These are phyloP conservation scores for Dichomitus squalens DNA, from an alignment of 1,284 basidiomycete species.

Conservation along the genomic window DNA sequence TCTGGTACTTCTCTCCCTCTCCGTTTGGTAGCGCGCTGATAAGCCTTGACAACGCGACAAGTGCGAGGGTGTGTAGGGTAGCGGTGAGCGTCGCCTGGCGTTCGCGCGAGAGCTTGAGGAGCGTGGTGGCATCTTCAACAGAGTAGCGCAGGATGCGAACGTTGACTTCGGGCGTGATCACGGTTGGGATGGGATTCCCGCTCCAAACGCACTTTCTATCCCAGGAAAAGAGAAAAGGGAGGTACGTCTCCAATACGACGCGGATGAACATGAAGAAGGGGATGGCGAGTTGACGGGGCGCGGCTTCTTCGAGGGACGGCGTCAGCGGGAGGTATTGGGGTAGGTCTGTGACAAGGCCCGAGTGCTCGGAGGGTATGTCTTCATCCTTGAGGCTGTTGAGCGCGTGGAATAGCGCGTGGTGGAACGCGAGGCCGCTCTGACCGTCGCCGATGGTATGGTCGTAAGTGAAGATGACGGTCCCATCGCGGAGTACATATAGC, in stretches of 20 bases:
- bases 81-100: constrained; percentile 41
- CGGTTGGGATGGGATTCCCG: constrained; percentile 30
- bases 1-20: constrained; percentile 22
- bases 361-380: constrained; percentile 3
- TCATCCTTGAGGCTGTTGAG: constrained; percentile 34
- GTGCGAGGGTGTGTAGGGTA: constrained; percentile 33
- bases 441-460: constrained; percentile 46
- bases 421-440: constrained; percentile 42
- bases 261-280: constrained; percentile 31
- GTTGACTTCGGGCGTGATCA: constrained; percentile 8
- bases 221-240: constrained; percentile 32
- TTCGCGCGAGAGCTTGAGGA: constrained; percentile 34
- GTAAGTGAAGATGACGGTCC: constrained; percentile 40
- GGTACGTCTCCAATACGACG: constrained; percentile 28
- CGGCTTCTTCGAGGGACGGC: constrained; percentile 36
- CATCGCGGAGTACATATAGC: constrained; percentile 35
- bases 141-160: constrained; percentile 32
- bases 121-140: too few species aligned
- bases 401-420: constrained; percentile 36
- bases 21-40: constrained; percentile 28
- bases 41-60: constrained; percentile 33
- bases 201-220: constrained; percentile 38
- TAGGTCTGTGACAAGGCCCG: constrained; percentile 10
- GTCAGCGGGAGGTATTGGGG: constrained; percentile 26
- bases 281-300: constrained; percentile 30